Evolutionary conservation across 495 filamentous ascomycete genomes (phyloP).

Genomic region (Chaetomium tenue): DNA sequence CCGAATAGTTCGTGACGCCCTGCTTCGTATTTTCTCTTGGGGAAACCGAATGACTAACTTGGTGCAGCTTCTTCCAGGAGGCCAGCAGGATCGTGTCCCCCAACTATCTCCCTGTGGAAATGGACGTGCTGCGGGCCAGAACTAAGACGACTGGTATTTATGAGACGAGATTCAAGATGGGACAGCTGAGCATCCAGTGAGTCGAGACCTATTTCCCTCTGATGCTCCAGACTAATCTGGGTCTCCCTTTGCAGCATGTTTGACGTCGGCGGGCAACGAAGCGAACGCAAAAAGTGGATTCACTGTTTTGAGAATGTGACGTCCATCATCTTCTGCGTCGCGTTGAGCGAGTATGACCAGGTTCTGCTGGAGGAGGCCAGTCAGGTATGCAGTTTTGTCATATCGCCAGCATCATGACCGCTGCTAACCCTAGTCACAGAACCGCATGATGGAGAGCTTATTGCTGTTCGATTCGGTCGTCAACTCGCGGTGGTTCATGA

Average conservation of each 20-base stretch:
- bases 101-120: constrained; percentile 86
- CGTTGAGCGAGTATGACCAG: constrained; percentile 97
- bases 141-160: constrained; percentile 99
- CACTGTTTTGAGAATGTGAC: constrained; percentile 99
- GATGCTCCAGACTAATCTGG: constrained; percentile 18
- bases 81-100: constrained; percentile 77
- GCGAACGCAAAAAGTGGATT: constrained; percentile 99
- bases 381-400: constrained; percentile 58
- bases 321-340: constrained; percentile 99
- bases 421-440: constrained; percentile 50
- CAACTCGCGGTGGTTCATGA: constrained; percentile 98
- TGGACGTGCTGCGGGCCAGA: constrained; percentile 89
- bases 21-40: background rate
- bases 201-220: constrained; percentile 32
- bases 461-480: constrained; percentile 99
- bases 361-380: constrained; percentile 94
- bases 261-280: constrained; percentile 94
- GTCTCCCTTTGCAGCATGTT: constrained; percentile 73
- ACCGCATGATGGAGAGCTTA: constrained; percentile 98
- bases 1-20: constrained; percentile 76
- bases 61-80: constrained; percentile 86
- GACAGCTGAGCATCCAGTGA: constrained; percentile 97
- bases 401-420: background rate
- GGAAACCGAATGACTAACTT: constrained; percentile 9
- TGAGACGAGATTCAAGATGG: constrained; percentile 97